phyloP scores from a whole-genome alignment of 805 yeast genomes.

The Naumovozyma castellii region DNA sequence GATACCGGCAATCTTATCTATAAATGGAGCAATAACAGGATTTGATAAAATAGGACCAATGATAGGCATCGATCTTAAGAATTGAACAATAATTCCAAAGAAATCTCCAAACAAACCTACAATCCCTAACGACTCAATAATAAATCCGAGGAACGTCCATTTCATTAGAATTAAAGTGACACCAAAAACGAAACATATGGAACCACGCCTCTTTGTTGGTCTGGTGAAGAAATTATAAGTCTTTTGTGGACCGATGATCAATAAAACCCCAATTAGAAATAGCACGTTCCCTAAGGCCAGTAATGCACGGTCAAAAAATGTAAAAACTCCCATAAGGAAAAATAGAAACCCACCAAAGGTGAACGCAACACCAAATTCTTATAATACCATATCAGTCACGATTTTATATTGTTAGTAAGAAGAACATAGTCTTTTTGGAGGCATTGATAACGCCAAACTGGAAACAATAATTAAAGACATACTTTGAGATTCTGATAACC shows the following conservation, averaged over 20 bases:
- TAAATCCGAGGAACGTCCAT: conserved; percentile 75
- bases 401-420: not conserved
- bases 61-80: conserved; percentile 76
- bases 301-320: conserved; percentile 81
- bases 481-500: conserved; percentile 74
- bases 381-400: no score
- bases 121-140: conserved; percentile 81
- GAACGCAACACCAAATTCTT: conserved; percentile 87
- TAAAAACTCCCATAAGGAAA: conserved; percentile 70
- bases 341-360: conserved; percentile 74
- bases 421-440: no score
- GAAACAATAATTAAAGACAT: conserved; percentile 26
- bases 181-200: conserved; percentile 70
- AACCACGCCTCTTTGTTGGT: conserved; percentile 79
- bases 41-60: conserved; percentile 78
- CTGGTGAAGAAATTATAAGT: conserved; percentile 77
- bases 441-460: not conserved
- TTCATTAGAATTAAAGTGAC: conserved; percentile 64
- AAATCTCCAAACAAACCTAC: conserved; percentile 87
- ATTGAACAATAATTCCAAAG: conserved; percentile 78
- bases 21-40: conserved; percentile 71
- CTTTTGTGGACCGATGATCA: conserved; percentile 82
- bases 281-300: conserved; percentile 81
- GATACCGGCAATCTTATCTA: conserved; percentile 57
- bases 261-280: conserved; percentile 69